Base-by-base conservation (phyloP, 106 monocot genomes). In the Agapanthus africanus region DNA sequence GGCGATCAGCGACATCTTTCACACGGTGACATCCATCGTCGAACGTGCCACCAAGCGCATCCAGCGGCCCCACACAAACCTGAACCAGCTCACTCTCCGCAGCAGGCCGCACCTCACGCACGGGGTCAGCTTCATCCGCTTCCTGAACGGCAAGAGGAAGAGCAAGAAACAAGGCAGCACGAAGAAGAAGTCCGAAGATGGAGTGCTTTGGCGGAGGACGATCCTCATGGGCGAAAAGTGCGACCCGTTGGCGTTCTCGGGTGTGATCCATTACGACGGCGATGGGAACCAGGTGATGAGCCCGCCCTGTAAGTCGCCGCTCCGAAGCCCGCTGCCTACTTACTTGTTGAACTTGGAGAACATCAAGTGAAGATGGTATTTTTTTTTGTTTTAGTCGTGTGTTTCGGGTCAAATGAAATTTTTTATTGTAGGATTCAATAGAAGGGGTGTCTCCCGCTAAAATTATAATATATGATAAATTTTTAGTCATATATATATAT, bases 151-250 rank as follows among this genome's bases (percentile, higher is more conserved):
- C 3, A 19, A 47, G 13, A 47, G 19, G 46, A 47, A 47, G 46
- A 47, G 46, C 46, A 47, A 3, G 46, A 47, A 47, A n/a, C n/a
- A n/a, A n/a, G n/a, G n/a, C n/a, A 47, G 46, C 46, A 47, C 1
- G 46, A 47, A 47, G 46, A 47, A 47, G 13, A 47, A 47, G 19
- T 19, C 19, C 13, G 39, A 56, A 41, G 52, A 52, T n/a, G 34
- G 23, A 35, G 35, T 7, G 1, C 21, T 74, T 25, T 67, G 75
- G 68, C 57, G 50, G 66, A 74, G 25, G 54, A 37, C 52, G 0
- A 74, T 74, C 10, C 8, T 74, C 5, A 66, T 66, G 73, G 73
- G 73, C 7, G 73, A 66, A 33, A 74, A 54, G 44, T 74, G 73
- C 32, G 62, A 50, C 32, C 73, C 73, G 2, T 35, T 54, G 54